phyloP scores from a whole-genome alignment of 306 rosid species.

The Vigna mungo region DNA sequence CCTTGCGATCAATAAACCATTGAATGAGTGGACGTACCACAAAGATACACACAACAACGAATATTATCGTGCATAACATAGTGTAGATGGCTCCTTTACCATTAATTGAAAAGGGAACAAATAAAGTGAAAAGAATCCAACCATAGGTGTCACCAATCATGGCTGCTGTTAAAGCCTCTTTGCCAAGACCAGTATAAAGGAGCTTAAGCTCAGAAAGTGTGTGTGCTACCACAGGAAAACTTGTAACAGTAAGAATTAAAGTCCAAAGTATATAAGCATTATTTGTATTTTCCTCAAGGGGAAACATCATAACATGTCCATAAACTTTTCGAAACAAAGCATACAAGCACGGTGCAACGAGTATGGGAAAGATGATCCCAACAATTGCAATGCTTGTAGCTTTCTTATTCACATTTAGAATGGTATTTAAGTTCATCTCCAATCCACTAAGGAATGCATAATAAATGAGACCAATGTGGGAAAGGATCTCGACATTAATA shows the following conservation, averaged over 20 bases:
- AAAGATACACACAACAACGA: constrained; percentile 34
- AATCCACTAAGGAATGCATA: constrained; percentile 52
- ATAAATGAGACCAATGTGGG: constrained; percentile 45
- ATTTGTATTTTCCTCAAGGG: neutral
- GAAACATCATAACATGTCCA: no score
- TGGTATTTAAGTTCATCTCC: constrained; percentile 48
- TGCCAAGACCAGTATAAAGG: constrained; percentile 51
- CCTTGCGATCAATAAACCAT: constrained; percentile 16
- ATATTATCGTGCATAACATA: neutral
- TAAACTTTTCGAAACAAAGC: neutral
- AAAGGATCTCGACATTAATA: constrained; percentile 23
- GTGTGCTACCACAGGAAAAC: constrained; percentile 55
- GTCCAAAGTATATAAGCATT: constrained; percentile 44
- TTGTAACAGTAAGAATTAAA: constrained; percentile 47
- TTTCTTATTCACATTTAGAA: constrained; percentile 39
- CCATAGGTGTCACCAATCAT: constrained; percentile 48
- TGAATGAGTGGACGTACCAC: constrained; percentile 42
- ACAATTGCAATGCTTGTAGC: constrained; percentile 38
- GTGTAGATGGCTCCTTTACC: neutral
- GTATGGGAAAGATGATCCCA: constrained; percentile 47
- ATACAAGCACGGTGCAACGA: constrained; percentile 15
- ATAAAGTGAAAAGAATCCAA: constrained; percentile 53
- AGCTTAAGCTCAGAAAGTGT: constrained; percentile 56
- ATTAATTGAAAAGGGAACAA: constrained; percentile 45
- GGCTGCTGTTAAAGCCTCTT: constrained; percentile 40